Conservation (phyloP, 2,329 filamentous ascomycete genomes). For the Colletotrichum theobromicola region DNA sequence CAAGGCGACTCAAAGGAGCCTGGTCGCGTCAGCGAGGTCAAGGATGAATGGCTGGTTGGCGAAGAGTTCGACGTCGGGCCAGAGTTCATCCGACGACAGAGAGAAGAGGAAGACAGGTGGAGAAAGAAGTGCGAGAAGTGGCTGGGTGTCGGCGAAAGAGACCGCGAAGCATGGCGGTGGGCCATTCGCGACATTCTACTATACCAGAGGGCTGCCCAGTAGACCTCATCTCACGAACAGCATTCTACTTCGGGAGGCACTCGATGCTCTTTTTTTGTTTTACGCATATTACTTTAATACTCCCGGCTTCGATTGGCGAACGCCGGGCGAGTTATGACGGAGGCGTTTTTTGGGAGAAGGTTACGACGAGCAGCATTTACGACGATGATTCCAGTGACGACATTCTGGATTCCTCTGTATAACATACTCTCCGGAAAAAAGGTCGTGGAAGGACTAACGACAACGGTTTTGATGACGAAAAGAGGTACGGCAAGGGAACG, state of each 20-base stretch:
- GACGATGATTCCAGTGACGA: slow-evolving; percentile 21
- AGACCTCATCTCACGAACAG: slow-evolving; percentile 11
- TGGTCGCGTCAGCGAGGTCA: slow-evolving; percentile 63
- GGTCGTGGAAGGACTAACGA: slow-evolving; percentile 12
- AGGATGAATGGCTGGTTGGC: slow-evolving; percentile 84
- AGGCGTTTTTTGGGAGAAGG: slow-evolving; percentile 9
- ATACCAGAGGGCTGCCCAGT: slow-evolving; percentile 29
- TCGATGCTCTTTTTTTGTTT: slow-evolving; percentile 8
- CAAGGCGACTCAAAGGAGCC: slow-evolving; percentile 53
- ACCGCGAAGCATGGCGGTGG: slow-evolving; percentile 77
- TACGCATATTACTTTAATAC: slow-evolving; percentile 10
- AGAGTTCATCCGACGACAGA: slow-evolving; percentile 87
- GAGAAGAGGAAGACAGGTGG: slow-evolving; percentile 93
- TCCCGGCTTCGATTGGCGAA: neutral
- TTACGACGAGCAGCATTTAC: slow-evolving; percentile 21
- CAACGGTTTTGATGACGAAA: slow-evolving; percentile 20
- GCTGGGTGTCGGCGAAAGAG: slow-evolving; percentile 66
- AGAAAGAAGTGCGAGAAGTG: slow-evolving; percentile 85
- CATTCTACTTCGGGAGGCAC: slow-evolving; percentile 8
- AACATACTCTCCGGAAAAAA: slow-evolving; percentile 20
- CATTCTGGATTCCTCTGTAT: slow-evolving; percentile 20
- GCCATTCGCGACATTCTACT: slow-evolving; percentile 68
- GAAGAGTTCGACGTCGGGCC: slow-evolving; percentile 98
- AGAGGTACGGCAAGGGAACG: slow-evolving; percentile 4
- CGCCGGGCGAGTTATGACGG: slow-evolving; percentile 10